Percentiles rank a stretch among this genome's conserved stretches.
These are phyloP conservation scores for Fomes fomentarius DNA, from an alignment of 1,284 basidiomycete genomes.

Conservation along the genomic window DNA sequence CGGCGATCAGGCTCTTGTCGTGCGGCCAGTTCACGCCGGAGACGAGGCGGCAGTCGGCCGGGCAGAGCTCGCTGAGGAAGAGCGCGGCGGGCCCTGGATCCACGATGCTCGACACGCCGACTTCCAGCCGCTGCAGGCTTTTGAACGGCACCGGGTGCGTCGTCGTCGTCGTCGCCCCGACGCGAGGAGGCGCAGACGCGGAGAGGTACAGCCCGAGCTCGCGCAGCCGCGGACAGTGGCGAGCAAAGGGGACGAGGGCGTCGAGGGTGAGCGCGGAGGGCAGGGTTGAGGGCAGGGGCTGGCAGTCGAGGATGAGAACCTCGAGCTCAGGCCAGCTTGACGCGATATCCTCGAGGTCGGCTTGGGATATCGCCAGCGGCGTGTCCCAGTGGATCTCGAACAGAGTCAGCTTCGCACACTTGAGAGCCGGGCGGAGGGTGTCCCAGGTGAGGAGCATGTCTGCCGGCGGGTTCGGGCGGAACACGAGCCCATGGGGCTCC, in stretches of 20 bases:
- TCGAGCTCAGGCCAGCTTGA: slow-evolving; percentile 52
- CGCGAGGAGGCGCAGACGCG: slow-evolving; percentile 30
- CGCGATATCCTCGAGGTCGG: slow-evolving; percentile 54
- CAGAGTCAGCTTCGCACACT: slow-evolving; percentile 44
- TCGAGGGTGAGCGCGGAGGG: too few species aligned
- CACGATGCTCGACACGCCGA: slow-evolving; percentile 53
- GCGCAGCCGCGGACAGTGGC: slow-evolving; percentile 52
- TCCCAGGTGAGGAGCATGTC: slow-evolving; percentile 45
- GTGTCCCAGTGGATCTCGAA: slow-evolving; percentile 58
- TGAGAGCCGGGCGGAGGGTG: slow-evolving; percentile 52
- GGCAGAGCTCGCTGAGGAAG: slow-evolving; percentile 56
- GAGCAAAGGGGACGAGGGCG: slow-evolving; percentile 55
- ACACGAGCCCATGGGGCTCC: slow-evolving; percentile 12
- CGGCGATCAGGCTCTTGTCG: slow-evolving; percentile 18
- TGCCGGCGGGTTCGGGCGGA: slow-evolving; percentile 10
- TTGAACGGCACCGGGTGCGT: slow-evolving; percentile 2
- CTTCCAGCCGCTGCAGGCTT: slow-evolving; percentile 34
- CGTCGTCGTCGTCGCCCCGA: background rate
- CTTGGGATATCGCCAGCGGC: slow-evolving; percentile 49
- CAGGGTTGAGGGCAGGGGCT: too few species aligned
- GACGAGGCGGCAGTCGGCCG: slow-evolving; percentile 43
- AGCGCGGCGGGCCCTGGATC: slow-evolving; percentile 47
- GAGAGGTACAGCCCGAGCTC: slow-evolving; percentile 57
- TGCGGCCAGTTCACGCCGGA: slow-evolving; percentile 35
- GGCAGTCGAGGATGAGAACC: slow-evolving; percentile 50